Percentiles rank a stretch among this genome's conserved stretches.
Conservation (phyloP, 768 basidiomycete species). For the Tylopilus subfusipes region DNA sequence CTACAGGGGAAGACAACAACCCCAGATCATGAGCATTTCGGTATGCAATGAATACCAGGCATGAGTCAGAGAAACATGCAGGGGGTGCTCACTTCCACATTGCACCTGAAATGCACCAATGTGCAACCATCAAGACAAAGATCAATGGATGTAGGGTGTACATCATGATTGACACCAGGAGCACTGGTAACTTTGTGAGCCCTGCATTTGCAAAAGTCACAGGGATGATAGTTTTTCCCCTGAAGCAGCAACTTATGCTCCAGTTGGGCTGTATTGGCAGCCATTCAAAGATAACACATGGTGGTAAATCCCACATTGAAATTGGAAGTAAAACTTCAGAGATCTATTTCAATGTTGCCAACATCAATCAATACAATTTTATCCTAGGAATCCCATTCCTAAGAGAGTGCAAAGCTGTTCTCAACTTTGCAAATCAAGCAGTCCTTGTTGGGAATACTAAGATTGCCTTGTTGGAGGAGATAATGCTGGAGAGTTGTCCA, state of each 20-base stretch:
- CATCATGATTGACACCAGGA: not conserved
- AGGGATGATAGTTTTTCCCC: not conserved
- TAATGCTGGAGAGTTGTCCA: not conserved
- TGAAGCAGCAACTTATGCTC: not conserved
- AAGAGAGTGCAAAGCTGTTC: not conserved
- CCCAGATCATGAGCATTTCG: not conserved
- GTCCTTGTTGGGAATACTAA: accelerated
- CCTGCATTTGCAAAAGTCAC: not conserved
- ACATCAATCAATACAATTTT: not conserved
- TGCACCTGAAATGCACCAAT: not conserved
- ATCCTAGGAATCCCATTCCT: not conserved
- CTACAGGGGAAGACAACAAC: not conserved
- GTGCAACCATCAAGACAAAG: too few species aligned
- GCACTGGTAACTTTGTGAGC: not conserved
- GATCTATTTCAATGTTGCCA: not conserved
- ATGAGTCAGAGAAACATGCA: not conserved
- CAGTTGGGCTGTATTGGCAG: not conserved
- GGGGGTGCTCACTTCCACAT: not conserved
- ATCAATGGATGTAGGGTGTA: too few species aligned
- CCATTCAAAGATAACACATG: not conserved
- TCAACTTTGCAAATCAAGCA: not conserved
- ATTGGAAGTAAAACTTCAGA: not conserved
- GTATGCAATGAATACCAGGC: not conserved
- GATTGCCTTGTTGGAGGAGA: not conserved
- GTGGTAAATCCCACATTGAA: not conserved